Evolutionary conservation across 306 rosid species (phyloP).

Genomic region (Medicago ruthenica): DNA sequence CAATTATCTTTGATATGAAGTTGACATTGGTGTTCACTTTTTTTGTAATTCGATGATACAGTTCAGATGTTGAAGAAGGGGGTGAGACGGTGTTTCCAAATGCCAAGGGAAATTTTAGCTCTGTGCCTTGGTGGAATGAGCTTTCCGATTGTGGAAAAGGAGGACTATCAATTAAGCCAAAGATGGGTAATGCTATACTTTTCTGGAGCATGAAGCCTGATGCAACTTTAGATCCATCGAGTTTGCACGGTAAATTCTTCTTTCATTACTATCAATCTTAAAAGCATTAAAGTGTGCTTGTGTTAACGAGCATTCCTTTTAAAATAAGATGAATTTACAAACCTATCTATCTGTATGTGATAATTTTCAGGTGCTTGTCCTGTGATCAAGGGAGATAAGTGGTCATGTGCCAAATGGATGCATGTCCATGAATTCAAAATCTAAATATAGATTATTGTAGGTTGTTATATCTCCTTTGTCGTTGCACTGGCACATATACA

Average conservation of each 20-base stretch:
- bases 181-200: slow-evolving; percentile 93
- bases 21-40: slow-evolving; percentile 23
- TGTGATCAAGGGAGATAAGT: slow-evolving; percentile 87
- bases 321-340: slow-evolving; percentile 12
- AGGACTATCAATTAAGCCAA: slow-evolving; percentile 95
- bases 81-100: slow-evolving; percentile 97
- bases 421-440: slow-evolving; percentile 57
- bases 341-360: background rate
- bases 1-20: slow-evolving; percentile 10
- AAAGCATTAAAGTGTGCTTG: background rate
- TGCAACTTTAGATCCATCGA: slow-evolving; percentile 73
- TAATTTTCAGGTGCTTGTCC: slow-evolving; percentile 86
- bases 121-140: slow-evolving; percentile 95
- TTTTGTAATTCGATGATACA: slow-evolving; percentile 52
- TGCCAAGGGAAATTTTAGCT: slow-evolving; percentile 82
- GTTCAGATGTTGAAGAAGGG: slow-evolving; percentile 98
- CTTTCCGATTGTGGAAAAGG: slow-evolving; percentile 84
- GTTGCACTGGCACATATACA: background rate
- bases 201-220: slow-evolving; percentile 99
- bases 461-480: slow-evolving; percentile 39
- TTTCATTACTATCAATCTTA: background rate
- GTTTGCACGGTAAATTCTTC: slow-evolving; percentile 86
- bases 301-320: slow-evolving; percentile 24
- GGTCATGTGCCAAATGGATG: slow-evolving; percentile 95
- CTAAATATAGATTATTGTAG: slow-evolving; percentile 42